Evolutionary conservation across 805 yeast genomes (phyloP).

Genomic region (Cyberlindnera meyerae): DNA sequence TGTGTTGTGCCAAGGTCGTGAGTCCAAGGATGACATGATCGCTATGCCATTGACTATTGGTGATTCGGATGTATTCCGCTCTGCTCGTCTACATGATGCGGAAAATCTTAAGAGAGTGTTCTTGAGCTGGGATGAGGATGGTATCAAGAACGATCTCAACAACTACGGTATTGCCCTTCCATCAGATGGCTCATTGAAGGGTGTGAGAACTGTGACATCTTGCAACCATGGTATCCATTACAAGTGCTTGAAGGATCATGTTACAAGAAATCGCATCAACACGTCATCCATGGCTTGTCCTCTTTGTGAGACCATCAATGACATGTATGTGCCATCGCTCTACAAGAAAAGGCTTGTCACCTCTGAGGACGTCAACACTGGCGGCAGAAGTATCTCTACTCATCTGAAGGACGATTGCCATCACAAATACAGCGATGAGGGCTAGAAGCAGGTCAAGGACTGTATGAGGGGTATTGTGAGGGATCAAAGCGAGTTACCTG

Average conservation of each 20-base stretch:
- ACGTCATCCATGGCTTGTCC: conserved; percentile 71
- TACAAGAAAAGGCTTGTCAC: conserved; percentile 20
- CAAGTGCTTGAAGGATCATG: conserved; percentile 64
- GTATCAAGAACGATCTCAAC: conserved; percentile 20
- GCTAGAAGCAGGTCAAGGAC: too few species aligned
- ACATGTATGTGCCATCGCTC: conserved; percentile 64
- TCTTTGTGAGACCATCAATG: conserved; percentile 80
- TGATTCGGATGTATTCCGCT: conserved; percentile 27
- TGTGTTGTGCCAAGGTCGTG: conserved; percentile 56
- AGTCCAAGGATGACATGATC: conserved; percentile 40
- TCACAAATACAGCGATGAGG: too few species aligned
- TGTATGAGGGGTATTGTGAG: too few species aligned
- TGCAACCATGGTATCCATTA: conserved; percentile 95
- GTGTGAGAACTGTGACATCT: conserved; percentile 34
- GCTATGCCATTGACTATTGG: conserved; percentile 54
- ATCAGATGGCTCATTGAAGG: conserved; percentile 1
- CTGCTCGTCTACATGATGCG: conserved; percentile 15
- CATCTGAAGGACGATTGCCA: too few species aligned
- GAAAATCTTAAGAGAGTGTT: conserved; percentile 13
- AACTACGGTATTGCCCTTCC: conserved; percentile 27
- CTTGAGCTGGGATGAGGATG: conserved; percentile 21
- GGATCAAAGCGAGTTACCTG: too few species aligned
- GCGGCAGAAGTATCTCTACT: not conserved
- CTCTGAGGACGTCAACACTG: conserved; percentile 22
- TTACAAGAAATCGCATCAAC: conserved; percentile 51